These are phyloP conservation scores for Trichoderma asperelloides DNA, from an alignment of 495 filamentous ascomycete species.

Conservation along the genomic window DNA sequence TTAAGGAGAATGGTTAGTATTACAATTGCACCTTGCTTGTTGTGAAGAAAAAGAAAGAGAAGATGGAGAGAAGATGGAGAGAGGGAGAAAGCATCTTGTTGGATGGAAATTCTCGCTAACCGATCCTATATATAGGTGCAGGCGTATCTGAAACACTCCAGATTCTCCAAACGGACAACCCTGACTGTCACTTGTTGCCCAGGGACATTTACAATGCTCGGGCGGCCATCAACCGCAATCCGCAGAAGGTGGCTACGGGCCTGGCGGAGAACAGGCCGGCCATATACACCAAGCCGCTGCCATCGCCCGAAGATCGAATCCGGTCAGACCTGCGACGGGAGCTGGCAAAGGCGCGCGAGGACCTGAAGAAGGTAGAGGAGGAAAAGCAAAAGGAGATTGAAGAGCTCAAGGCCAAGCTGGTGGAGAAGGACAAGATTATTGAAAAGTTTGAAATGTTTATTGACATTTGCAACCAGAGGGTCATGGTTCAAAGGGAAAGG, in stretches of 20 bases:
- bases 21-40: neutral
- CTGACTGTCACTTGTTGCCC: constrained; percentile 43
- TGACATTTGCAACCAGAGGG: constrained; percentile 49
- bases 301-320: constrained; percentile 46
- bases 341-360: constrained; percentile 38
- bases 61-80: constrained; percentile 43
- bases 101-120: constrained; percentile 43
- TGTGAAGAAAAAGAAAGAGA: neutral
- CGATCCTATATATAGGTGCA: constrained; percentile 35
- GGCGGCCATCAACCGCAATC: constrained; percentile 48
- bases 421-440: constrained; percentile 45
- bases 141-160: constrained; percentile 47
- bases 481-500: constrained; percentile 41
- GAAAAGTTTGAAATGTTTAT: constrained; percentile 51
- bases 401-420: constrained; percentile 36
- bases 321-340: constrained; percentile 44
- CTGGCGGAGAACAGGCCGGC: constrained; percentile 43
- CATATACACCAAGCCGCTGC: constrained; percentile 48
- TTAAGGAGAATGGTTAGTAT: constrained; percentile 46
- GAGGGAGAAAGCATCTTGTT: constrained; percentile 43
- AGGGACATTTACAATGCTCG: constrained; percentile 51
- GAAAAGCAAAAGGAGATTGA: constrained; percentile 41
- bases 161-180: constrained; percentile 46
- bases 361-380: constrained; percentile 35
- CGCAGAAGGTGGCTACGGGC: constrained; percentile 42